A percentile compares a stretch with the other conserved stretches of the same genome.
Evolutionary conservation across 2,329 filamentous ascomycete genomes (phyloP).

Genomic region (Cladorrhinum sp.): DNA sequence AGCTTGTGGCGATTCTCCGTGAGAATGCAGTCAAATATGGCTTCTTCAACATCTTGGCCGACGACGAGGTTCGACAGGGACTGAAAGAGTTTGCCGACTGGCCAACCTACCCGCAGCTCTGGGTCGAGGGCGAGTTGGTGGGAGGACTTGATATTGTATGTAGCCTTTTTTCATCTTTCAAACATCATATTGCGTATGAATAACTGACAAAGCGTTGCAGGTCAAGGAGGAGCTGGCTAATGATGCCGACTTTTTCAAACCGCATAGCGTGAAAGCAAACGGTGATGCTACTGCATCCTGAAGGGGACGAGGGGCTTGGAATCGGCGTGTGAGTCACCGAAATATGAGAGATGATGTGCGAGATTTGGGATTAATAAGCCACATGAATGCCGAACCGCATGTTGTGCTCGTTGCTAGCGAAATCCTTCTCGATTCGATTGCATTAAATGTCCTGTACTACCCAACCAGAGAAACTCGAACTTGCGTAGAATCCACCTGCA

Average conservation of each 20-base stretch:
- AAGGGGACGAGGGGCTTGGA: not conserved
- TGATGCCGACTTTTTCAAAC: constrained; percentile 76
- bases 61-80: constrained; percentile 94
- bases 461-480: too few relatives aligned
- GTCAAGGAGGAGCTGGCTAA: constrained; percentile 90
- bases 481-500: too few relatives aligned
- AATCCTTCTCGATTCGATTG: too few relatives aligned
- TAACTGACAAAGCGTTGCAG: constrained; percentile 44
- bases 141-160: constrained; percentile 94
- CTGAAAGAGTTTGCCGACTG: constrained; percentile 97
- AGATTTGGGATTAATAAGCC: constrained; percentile 7
- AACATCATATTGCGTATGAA: not conserved
- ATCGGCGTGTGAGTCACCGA: not conserved
- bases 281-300: constrained; percentile 37
- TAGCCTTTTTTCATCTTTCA: constrained; percentile 24
- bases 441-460: too few relatives aligned
- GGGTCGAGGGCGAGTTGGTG: constrained; percentile 84
- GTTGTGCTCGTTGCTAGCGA: too few relatives aligned
- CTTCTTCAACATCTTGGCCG: constrained; percentile 98
- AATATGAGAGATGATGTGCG: not conserved
- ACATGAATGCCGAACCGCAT: not conserved
- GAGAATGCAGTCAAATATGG: constrained; percentile 93
- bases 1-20: constrained; percentile 80
- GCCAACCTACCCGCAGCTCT: constrained; percentile 96
- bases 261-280: constrained; percentile 59